phyloP scores from a whole-genome alignment of 1,139 yeast species.

The Protomyces macrosporus region DNA sequence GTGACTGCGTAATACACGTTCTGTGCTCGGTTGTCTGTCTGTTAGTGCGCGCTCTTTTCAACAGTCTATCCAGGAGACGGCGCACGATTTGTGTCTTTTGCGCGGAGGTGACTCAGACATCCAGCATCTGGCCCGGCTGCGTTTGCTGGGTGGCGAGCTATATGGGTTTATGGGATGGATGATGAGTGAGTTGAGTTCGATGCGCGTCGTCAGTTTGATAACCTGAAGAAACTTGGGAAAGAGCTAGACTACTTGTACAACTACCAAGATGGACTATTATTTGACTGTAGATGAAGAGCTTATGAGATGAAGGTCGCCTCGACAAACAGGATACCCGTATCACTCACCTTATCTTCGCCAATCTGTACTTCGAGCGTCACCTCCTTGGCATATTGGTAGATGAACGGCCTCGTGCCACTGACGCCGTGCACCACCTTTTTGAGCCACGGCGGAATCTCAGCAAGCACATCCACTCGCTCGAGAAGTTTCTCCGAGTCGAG shows the following conservation, averaged over 20 bases:
- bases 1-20: not conserved
- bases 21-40: not conserved
- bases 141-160: not conserved
- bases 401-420: constrained; percentile 91
- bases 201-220: too few relatives aligned
- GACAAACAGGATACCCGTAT: constrained; percentile 51
- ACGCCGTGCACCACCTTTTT: constrained; percentile 90
- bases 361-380: constrained; percentile 38
- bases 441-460: constrained; percentile 90
- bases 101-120: constrained; percentile 1
- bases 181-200: too few relatives aligned
- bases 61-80: not conserved
- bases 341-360: constrained; percentile 39
- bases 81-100: not conserved
- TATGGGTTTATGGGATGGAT: too few relatives aligned
- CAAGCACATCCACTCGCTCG: constrained; percentile 96
- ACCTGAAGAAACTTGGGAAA: too few relatives aligned
- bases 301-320: constrained; percentile 57
- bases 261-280: too few relatives aligned
- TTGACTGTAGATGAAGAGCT: not conserved
- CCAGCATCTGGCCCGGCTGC: not conserved
- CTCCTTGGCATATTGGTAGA: constrained; percentile 78
- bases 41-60: too few relatives aligned
- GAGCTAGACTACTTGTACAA: too few relatives aligned
- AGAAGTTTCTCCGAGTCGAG: constrained; percentile 50